A percentile compares a stretch with the other conserved stretches of the same genome.
Evolutionary conservation across 2,329 filamentous ascomycete species (phyloP).

Genomic region (Pseudohalonectria lignicola): DNA sequence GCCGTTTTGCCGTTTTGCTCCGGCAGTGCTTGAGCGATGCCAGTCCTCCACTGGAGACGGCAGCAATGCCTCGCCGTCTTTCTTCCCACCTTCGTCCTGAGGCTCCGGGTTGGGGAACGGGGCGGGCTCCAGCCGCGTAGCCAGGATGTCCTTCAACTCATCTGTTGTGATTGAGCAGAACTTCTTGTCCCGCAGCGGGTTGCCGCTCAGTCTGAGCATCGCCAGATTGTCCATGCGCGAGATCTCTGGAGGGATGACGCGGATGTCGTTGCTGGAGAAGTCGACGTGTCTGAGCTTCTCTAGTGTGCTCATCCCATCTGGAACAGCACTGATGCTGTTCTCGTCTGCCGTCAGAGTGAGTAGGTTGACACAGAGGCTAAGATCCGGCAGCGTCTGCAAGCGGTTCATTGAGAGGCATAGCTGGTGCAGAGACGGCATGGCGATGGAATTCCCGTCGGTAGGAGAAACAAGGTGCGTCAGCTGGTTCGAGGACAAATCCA

Average conservation of each 20-base stretch:
- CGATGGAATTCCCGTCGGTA: constrained; percentile 30
- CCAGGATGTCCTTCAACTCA: constrained; percentile 67
- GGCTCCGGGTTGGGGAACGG: constrained; percentile 24
- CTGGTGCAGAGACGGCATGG: constrained; percentile 60
- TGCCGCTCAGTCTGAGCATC: constrained; percentile 71
- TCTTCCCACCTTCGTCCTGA: constrained; percentile 8
- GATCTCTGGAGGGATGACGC: constrained; percentile 62
- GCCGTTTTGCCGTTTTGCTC: constrained; percentile 10
- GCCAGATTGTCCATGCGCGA: constrained; percentile 68
- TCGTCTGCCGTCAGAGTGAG: constrained; percentile 67
- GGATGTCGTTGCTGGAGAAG: constrained; percentile 77
- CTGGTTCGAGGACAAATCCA: constrained; percentile 72
- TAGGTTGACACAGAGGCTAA: constrained; percentile 64
- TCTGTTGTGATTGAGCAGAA: constrained; percentile 71
- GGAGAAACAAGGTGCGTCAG: constrained; percentile 42
- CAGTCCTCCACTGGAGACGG: too few species aligned
- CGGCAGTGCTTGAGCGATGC: not conserved
- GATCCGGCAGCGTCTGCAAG: constrained; percentile 58
- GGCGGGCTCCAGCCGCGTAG: constrained; percentile 52
- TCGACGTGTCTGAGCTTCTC: constrained; percentile 64
- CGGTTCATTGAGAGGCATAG: constrained; percentile 75
- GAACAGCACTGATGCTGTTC: constrained; percentile 69
- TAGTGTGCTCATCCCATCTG: constrained; percentile 61
- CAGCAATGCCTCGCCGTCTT: too few species aligned
- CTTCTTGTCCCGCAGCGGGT: constrained; percentile 81